These are phyloP conservation scores for Rhodotorula taiwanensis DNA, from an alignment of 768 basidiomycete species.

Conservation along the genomic window DNA sequence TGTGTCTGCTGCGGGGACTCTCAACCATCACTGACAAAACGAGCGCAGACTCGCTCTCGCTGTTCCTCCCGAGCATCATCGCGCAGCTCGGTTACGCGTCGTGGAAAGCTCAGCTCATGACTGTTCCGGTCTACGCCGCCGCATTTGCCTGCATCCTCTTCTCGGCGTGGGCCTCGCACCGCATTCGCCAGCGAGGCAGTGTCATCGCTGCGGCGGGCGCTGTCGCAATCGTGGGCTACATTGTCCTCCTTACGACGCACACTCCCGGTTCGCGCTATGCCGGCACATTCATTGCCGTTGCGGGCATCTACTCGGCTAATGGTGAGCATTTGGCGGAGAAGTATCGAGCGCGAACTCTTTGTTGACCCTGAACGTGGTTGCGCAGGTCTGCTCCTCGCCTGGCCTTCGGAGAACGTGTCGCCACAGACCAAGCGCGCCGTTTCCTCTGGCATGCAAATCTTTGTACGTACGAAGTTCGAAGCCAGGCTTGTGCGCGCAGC, in stretches of 20 bases:
- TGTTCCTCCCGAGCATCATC: constrained; percentile 70
- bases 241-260: constrained; percentile 49
- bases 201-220: constrained; percentile 54
- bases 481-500: too few relatives aligned
- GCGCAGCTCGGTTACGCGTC: constrained; percentile 51
- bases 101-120: constrained; percentile 50
- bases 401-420: constrained; percentile 64
- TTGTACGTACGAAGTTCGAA: constrained; percentile 39
- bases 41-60: constrained; percentile 54
- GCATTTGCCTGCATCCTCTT: constrained; percentile 16
- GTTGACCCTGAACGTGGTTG: background rate
- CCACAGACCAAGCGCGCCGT: constrained; percentile 62
- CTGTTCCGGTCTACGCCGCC: background rate
- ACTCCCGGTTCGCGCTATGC: constrained; percentile 22
- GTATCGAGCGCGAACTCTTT: background rate
- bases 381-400: constrained; percentile 42
- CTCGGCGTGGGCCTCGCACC: constrained; percentile 16
- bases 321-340: background rate
- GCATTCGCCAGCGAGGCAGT: constrained; percentile 50
- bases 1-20: constrained; percentile 53
- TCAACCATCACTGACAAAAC: too few relatives aligned
- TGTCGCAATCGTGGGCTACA: constrained; percentile 57
- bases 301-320: constrained; percentile 27
- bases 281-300: constrained; percentile 21
- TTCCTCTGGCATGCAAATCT: constrained; percentile 60